Percentiles rank a stretch among this genome's conserved stretches.
These are phyloP conservation scores for Verbascum thapsus DNA, from an alignment of 257 asterid species.

Conservation along the genomic window DNA sequence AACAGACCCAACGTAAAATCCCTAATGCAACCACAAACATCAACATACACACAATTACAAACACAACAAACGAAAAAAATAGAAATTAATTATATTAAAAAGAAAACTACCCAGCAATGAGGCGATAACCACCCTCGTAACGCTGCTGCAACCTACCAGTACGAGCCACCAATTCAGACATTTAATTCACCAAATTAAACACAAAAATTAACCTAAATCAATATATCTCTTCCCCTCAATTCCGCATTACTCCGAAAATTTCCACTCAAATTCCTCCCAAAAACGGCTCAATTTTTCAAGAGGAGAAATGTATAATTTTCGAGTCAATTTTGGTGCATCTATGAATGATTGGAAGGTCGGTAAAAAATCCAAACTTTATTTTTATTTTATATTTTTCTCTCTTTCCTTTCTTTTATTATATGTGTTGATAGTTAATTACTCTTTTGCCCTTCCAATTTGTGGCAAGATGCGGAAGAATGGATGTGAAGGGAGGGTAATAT, in stretches of 20 bases:
- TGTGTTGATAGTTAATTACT: background rate
- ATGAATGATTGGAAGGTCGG: constrained; percentile 35
- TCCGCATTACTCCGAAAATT: no score
- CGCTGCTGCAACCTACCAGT: constrained; percentile 93
- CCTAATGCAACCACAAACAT: constrained; percentile 36
- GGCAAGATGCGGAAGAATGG: background rate
- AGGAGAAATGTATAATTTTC: constrained; percentile 47
- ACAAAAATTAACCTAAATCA: background rate
- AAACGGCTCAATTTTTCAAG: no score
- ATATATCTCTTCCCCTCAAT: constrained; percentile 4
- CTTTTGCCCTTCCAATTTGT: constrained; percentile 6
- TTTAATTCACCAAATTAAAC: constrained; percentile 36
- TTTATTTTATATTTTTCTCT: no score
- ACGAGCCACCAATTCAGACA: constrained; percentile 95
- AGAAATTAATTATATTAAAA: no score
- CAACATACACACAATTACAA: background rate
- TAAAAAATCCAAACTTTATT: background rate
- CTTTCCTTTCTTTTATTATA: no score
- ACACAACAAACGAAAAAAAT: background rate
- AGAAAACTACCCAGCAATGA: constrained; percentile 68
- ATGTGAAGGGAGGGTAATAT: background rate
- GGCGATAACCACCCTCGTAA: constrained; percentile 82
- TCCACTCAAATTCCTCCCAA: no score
- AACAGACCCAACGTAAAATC: constrained; percentile 18
- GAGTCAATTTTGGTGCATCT: constrained; percentile 41